Base-by-base conservation (phyloP, 768 basidiomycete genomes). In the Phanerochaete carnosa region DNA sequence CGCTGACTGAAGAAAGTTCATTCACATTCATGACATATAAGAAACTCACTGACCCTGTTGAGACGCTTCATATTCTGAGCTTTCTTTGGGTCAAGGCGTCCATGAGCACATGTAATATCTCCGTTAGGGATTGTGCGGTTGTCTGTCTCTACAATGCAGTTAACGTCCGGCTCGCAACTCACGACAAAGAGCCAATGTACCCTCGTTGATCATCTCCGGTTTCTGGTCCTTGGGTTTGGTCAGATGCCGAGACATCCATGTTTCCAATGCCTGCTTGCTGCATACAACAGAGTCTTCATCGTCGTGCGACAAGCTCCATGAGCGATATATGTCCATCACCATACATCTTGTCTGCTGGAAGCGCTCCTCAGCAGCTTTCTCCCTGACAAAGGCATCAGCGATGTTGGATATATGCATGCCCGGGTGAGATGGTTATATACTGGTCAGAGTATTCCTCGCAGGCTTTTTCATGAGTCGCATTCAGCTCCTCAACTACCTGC, bases 21-120 rank as follows among this genome's bases (percentile, higher is more conserved):
- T 54, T 29, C 16, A 47, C 29, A 55, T 39, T 19, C 43, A 46
- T 15, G 29, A 9, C 19, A 22, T 33, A 29, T 3, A 29, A 3
- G 33, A 15, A 3, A 23, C 37, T n/a, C 19, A 51, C 77, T 49
- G 53, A 90, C 89, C 68, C 75, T 70, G 26, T 75, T 79, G 45
- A 95, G 80, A 52, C 86, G 80, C 68, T 92, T 94, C 84, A 94
- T 88, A 62, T 81, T 74, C 46, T 68, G 65, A 3, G 81, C 79
- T 68, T 83, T 86, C 25, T 65, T 65, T 12, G 90, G 90, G 71
- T 91, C 80, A 37, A 92, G 76, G 23, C 65, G 70, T 3, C 80
- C 80, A 69, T 95, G 92, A 22, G 64, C 64, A 63, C 92, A 95
- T 8, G 83, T 57, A 25, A 92, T 80, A 32, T 83, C 81, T 8